phyloP scores from a whole-genome alignment of 2,329 filamentous ascomycete genomes.

The Tolypocladium endophyticum region DNA sequence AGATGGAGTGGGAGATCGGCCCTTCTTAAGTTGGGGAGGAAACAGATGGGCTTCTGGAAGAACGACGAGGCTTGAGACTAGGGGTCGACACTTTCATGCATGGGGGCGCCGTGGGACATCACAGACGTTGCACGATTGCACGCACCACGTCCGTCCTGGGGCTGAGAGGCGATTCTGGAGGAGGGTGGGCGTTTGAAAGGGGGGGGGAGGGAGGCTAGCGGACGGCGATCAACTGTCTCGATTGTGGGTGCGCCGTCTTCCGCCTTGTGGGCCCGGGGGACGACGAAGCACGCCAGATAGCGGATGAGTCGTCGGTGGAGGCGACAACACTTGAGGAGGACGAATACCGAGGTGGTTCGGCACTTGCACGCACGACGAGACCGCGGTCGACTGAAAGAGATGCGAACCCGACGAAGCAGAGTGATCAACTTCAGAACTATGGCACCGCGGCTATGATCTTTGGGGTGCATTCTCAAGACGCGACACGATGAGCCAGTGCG shows the following conservation, averaged over 20 bases:
- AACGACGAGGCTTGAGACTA: conserved; percentile 1
- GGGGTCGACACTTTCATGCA: neutral
- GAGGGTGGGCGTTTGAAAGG: too few relatives aligned
- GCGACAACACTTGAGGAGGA: neutral
- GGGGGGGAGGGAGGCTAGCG: neutral
- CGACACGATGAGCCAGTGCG: neutral
- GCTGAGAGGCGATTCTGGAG: neutral
- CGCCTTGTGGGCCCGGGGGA: neutral
- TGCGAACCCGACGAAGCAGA: neutral
- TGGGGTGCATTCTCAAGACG: neutral
- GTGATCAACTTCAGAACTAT: neutral
- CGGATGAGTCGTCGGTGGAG: neutral
- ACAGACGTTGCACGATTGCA: neutral
- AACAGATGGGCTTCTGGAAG: conserved; percentile 4
- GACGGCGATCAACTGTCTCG: neutral
- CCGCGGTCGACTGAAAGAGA: neutral
- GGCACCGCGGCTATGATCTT: neutral
- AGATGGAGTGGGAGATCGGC: neutral
- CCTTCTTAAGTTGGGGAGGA: conserved; percentile 2
- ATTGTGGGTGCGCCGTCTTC: neutral
- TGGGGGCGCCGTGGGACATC: neutral
- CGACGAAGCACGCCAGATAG: neutral
- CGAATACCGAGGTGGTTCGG: neutral
- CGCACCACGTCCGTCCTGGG: neutral
- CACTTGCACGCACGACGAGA: neutral